Evolutionary conservation across 106 monocot species (phyloP).

Genomic region (Dendrobium chrysotoxum): DNA sequence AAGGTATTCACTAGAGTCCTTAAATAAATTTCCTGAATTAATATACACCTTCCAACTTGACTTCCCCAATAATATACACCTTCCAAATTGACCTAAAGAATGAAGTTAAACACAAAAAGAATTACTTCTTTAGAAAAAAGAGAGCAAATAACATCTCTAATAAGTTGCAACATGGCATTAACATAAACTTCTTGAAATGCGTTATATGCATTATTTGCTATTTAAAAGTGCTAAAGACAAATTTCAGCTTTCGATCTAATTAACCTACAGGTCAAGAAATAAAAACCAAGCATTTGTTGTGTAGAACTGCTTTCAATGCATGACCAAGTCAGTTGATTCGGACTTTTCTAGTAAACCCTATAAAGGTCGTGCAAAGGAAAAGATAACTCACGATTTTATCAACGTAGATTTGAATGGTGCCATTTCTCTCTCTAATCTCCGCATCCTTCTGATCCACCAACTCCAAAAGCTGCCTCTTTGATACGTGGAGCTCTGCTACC

Average conservation of each 20-base stretch:
- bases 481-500: conserved; percentile 57
- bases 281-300: neutral
- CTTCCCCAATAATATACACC: too few relatives aligned
- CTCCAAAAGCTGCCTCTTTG: conserved; percentile 72
- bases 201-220: neutral
- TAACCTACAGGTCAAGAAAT: neutral
- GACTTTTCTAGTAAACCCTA: neutral
- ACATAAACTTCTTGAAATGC: neutral
- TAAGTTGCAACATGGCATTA: neutral
- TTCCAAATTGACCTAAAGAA: neutral
- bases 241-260: neutral
- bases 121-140: neutral
- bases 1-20: too few relatives aligned
- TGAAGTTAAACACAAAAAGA: neutral
- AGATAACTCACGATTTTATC: conserved; percentile 74
- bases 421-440: conserved; percentile 78
- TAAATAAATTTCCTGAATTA: too few relatives aligned
- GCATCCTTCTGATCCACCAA: conserved; percentile 67
- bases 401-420: conserved; percentile 68
- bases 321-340: neutral
- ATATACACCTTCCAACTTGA: too few relatives aligned
- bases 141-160: neutral
- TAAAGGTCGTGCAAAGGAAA: neutral
- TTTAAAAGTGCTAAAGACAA: neutral
- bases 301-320: neutral